Base-by-base conservation (phyloP, 345 rosid genomes). In the Hypericum androsaemum region DNA sequence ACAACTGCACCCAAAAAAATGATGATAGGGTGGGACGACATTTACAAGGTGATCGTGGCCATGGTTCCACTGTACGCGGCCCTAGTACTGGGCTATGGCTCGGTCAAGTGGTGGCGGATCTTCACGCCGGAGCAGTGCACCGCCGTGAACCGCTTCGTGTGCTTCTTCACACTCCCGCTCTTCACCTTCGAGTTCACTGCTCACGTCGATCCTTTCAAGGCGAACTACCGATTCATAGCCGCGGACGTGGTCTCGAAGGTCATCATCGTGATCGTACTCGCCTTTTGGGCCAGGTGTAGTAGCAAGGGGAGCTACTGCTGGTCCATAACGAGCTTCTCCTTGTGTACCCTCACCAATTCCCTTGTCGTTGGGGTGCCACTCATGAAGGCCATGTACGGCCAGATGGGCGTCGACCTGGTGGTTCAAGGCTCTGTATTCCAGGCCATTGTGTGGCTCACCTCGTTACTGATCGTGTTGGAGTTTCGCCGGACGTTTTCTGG, bases 61-160 rank as follows among this genome's bases (percentile, higher is more conserved):
- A 80, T 79, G 89, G 82, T 68, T 12, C 98, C 98, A 1, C 80
- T 90, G 6, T 90, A 84, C 41, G 78, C 84, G 7, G 89, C 98
- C 8, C 56, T 90, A 39, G 56, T 75, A 17, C 67, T 90, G 7
- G 98, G 96, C 7, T 89, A 89, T 15, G 96, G 92, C 6, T 89
- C 98, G 0, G 87, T 86, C 28, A 77, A 65, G 65, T 89, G 98
- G 98, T 86, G 98, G 98, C 62, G 64, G 10, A 69, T 86, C 12
- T 80, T 89, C 64, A 73, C 74, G 0, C 69, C 73, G 3, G 98
- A 89, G 4, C 90, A 89, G 62, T 76, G 94, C 14, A 88, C 77
- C 5, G 96, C 90, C 2, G 71, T 89, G 14, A 89, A 84, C 76
- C 74, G 82, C 7, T 61, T 89, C 3, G 89, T 84, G 12, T 87